Evolutionary conservation across 139 green algal genomes (phyloP), one percentile per base, ranked within the genome.

Genomic region (Chlamydomonas schloesseri): DNA sequence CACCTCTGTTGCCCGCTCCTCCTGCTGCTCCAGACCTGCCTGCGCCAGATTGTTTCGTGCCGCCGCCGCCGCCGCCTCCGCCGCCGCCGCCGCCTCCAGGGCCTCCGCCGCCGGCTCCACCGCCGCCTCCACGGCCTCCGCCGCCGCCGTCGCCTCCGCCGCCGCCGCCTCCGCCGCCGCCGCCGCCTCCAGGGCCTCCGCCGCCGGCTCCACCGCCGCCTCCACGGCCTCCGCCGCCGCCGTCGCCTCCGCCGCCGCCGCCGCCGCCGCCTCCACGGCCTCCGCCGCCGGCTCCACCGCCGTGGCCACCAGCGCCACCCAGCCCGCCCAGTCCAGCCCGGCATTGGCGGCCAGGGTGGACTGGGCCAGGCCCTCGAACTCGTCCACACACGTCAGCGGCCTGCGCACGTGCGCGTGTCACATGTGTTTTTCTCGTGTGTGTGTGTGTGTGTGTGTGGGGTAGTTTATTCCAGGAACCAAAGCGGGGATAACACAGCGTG

Each of bases 311-410:
- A 96, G 75, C 2, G 60, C 81, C 3, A 88, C 90, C 34, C 93
- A 86, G 1, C 68, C 76, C 23, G 47, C n/a, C 55, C 86, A 93
- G 82, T 88, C 86, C 67, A 96, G 68, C 0, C 93, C 92, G 20
- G 73, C 85, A 55, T 97, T 95, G 11, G 93, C 91, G 14, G 81
- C 87, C 69, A 96, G 65, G 73, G 95, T 94, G n/a, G 89, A 73
- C 85, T 97, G 90, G 75, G 96, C 94, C 86, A 97, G 81, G 0
- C 23, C 87, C 78, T 96, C 90, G 88, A 97, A 97, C 91, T 97
- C 95, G 20, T 73, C 71, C 29, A 31, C 6, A 0, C 29, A 5
- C 33, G 70, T 81, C 28, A 86, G 55, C 15, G 9, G 29, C 78
- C 60, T 89, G 78, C 26, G 36, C 14, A 26, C 24, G 70, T 2